Percentiles rank a stretch among this genome's conserved stretches.
Conservation (phyloP, 2,329 filamentous ascomycete genomes). For the Colletotrichum scovillei region DNA sequence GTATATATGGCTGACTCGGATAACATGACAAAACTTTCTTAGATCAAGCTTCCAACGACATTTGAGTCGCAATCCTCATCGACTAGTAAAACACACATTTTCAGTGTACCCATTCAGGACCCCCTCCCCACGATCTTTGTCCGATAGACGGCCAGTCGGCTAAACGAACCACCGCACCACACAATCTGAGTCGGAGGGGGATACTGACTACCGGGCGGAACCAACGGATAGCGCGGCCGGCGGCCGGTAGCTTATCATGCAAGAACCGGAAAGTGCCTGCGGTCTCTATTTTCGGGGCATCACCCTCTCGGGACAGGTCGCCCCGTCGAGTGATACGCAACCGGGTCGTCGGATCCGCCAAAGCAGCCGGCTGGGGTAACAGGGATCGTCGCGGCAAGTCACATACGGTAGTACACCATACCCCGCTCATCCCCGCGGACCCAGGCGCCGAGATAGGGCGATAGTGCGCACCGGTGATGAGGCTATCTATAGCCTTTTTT, state of each 20-base stretch:
- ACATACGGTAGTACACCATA: background rate
- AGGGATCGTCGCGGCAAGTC: background rate
- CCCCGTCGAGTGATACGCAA: constrained; percentile 1
- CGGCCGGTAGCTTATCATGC: constrained; percentile 9
- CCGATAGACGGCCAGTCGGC: background rate
- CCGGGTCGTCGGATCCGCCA: constrained; percentile 3
- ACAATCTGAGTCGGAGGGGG: background rate
- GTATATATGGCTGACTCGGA: too few relatives aligned
- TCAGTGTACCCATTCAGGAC: too few relatives aligned
- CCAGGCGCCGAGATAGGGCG: constrained; percentile 10
- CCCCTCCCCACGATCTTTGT: too few relatives aligned
- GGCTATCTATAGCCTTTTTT: background rate
- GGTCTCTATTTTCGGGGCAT: background rate
- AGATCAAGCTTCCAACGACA: too few relatives aligned
- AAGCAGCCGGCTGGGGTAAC: constrained; percentile 9
- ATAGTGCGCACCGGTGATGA: background rate
- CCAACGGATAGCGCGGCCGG: background rate
- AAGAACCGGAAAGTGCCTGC: background rate
- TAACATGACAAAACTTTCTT: too few relatives aligned
- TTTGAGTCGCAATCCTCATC: too few relatives aligned
- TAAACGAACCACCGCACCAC: background rate
- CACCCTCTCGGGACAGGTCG: background rate
- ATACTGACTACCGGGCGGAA: background rate
- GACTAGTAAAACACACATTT: too few relatives aligned
- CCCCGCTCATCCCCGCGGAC: constrained; percentile 10